phyloP scores from a whole-genome alignment of 495 filamentous ascomycete genomes.

The Astrocystis sublimbata region DNA sequence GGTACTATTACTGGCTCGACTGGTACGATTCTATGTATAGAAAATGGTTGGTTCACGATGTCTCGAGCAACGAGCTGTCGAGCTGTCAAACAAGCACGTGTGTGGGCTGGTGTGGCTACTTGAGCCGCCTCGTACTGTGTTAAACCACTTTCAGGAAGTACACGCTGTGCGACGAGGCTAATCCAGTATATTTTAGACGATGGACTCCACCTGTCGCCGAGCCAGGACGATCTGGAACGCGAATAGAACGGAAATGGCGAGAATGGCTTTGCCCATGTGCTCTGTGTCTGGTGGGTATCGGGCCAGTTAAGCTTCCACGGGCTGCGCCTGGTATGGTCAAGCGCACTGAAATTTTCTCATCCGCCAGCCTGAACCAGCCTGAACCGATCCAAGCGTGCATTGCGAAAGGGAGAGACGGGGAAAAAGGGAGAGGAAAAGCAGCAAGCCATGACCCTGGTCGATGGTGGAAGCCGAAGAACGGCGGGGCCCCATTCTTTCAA shows the following conservation, averaged over 20 bases:
- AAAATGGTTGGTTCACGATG: neutral
- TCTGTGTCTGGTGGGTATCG: neutral
- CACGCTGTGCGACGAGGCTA: neutral
- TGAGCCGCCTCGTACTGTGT: neutral
- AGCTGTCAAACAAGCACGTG: neutral
- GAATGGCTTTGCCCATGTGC: neutral
- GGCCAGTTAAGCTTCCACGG: too few species aligned
- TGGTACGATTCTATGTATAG: too few species aligned
- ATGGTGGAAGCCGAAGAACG: constrained; percentile 5
- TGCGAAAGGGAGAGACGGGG: neutral
- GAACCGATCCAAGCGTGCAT: neutral
- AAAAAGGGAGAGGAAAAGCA: neutral
- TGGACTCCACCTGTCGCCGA: neutral
- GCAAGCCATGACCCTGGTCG: neutral
- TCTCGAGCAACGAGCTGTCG: neutral
- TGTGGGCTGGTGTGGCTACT: neutral
- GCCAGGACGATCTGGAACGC: constrained; percentile 1
- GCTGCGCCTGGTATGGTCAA: neutral
- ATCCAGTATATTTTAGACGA: neutral
- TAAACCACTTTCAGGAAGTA: neutral
- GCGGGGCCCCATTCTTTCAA: constrained; percentile 1
- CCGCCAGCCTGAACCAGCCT: constrained; percentile 1
- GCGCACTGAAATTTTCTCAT: neutral
- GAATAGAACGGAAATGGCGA: constrained; percentile 1
- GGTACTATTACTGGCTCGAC: too few species aligned